These are phyloP conservation scores for Epichloe uncinata DNA, from an alignment of 2,329 filamentous ascomycete genomes.

Conservation along the genomic window DNA sequence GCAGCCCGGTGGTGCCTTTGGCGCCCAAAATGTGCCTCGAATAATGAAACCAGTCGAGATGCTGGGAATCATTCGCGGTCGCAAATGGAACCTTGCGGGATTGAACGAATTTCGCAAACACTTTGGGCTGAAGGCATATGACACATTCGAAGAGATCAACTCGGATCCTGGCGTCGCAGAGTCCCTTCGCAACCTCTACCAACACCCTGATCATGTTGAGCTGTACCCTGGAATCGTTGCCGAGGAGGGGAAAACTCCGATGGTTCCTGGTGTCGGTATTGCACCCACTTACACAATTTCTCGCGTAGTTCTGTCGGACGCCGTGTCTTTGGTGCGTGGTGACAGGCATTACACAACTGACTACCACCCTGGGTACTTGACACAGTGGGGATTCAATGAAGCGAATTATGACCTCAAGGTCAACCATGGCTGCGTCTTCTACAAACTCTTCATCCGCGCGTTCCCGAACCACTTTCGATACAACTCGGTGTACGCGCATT, in stretches of 20 bases:
- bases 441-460: conserved; percentile 68
- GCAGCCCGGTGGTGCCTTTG: conserved; percentile 63
- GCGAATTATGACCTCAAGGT: conserved; percentile 58
- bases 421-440: conserved; percentile 73
- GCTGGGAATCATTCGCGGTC: conserved; percentile 63
- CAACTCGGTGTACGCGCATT: conserved; percentile 73
- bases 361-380: conserved; percentile 59
- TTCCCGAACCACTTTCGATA: conserved; percentile 69
- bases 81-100: conserved; percentile 64
- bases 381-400: conserved; percentile 74
- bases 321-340: conserved; percentile 63
- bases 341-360: conserved; percentile 72
- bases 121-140: conserved; percentile 63
- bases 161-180: conserved; percentile 58
- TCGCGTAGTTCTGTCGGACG: conserved; percentile 63
- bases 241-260: conserved; percentile 61
- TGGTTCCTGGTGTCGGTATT: conserved; percentile 62
- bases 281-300: conserved; percentile 65
- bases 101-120: conserved; percentile 79
- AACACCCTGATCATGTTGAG: conserved; percentile 68
- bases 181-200: conserved; percentile 53
- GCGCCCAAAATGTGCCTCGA: conserved; percentile 59
- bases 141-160: conserved; percentile 74
- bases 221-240: conserved; percentile 67
- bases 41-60: conserved; percentile 67